Base-by-base conservation (phyloP, 768 basidiomycete genomes). In the Suillus alpinus region DNA sequence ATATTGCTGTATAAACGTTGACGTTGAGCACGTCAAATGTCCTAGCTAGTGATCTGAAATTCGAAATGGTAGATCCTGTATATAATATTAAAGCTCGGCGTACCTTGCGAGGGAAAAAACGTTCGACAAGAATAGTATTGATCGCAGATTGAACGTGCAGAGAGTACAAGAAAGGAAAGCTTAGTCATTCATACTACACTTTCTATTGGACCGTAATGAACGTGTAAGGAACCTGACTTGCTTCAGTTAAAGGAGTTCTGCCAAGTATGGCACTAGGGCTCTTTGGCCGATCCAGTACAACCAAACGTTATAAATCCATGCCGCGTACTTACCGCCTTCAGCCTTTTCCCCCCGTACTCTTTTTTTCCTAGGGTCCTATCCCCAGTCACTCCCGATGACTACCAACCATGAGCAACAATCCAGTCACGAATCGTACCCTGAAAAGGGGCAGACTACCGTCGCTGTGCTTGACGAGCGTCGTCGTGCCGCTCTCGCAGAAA, bases 401-500 rank as follows among this genome's bases (percentile, higher is more conserved):
- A 62, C 51, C 55, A 40, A 10, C 10, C 47, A 44, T 6, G 71
- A 74, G 47, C 68, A 65, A 49, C 49, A 62, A 31, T 74, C 74
- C 40, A 73, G 70, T 26, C 70, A 67, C 10, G 74, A 26, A 4
- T 75, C 74, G 4, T 75, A 68, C 55, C 58, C 61, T 2, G 72
- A 74, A 20, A 76, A 74, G 58, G 23, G 29, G 5, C 59, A 49
- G 34, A 1, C 71, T 69, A 61, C 78, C 67, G 64, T 78, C 68
- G 18, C 72, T 63, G 71, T 67, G 12, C 82, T 91, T 55, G 88
- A 89, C 69, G 85, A 89, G 71, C 84, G 86, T 53, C 86, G 94
- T 64, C 83, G 90, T 18, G 86, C 85, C 36, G 94, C 95, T 34
- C 82, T 97, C 44, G 83, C 87, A 13, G 92, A 95, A 72, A 84